These are phyloP conservation scores for Trichophyton rubrum DNA, from an alignment of 2,329 filamentous ascomycete species.

Conservation along the genomic window DNA sequence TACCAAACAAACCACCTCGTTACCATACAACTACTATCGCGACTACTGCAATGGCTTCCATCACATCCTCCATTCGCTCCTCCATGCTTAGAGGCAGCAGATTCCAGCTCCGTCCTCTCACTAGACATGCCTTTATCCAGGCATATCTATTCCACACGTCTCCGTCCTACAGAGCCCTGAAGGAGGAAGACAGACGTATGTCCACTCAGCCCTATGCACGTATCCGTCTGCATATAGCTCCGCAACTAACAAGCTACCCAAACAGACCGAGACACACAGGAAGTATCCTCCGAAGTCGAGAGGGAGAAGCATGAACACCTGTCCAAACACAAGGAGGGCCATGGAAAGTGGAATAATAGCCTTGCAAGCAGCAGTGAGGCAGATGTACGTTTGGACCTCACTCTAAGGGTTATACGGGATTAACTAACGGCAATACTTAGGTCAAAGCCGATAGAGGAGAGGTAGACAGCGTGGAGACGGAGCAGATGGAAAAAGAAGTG, in stretches of 20 bases:
- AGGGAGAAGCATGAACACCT: neutral
- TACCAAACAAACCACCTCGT: neutral
- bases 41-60: neutral
- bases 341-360: neutral
- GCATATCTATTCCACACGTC: neutral
- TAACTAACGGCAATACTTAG: neutral
- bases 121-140: neutral
- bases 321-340: neutral
- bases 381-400: neutral
- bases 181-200: slow-evolving; percentile 3
- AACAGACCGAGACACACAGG: neutral
- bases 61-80: neutral
- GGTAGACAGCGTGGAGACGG: neutral
- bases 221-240: neutral
- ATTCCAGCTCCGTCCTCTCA: neutral
- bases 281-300: neutral
- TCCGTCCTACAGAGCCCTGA: neutral
- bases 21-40: neutral
- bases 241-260: neutral
- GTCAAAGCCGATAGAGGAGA: slow-evolving; percentile 4
- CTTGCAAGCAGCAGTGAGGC: slow-evolving; percentile 3
- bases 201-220: neutral
- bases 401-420: neutral
- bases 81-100: neutral
- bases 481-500: slow-evolving; percentile 2